These are phyloP conservation scores for Climacium dendroides DNA, from an alignment of 225 moss, liverwort and hornwort genomes.

Conservation along the genomic window DNA sequence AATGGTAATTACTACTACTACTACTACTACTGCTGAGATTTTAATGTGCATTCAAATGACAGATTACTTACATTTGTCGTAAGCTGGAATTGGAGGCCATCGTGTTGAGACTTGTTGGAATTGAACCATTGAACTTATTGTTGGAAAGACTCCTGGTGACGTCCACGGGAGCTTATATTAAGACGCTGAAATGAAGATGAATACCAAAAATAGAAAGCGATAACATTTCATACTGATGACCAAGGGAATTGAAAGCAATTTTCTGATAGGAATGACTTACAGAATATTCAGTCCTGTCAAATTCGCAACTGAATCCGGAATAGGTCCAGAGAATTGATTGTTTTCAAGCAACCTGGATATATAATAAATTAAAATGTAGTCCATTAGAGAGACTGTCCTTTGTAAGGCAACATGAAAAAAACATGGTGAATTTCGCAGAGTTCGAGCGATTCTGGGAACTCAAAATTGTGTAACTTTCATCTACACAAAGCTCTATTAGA, in stretches of 20 bases:
- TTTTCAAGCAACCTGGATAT: conserved; percentile 27
- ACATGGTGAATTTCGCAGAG: not conserved
- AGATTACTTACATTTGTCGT: conserved; percentile 22
- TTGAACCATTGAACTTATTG: conserved; percentile 9
- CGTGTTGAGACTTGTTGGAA: conserved; percentile 2
- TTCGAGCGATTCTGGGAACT: not conserved
- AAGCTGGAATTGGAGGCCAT: not conserved
- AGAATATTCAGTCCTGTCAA: conserved; percentile 8
- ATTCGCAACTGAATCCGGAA: conserved; percentile 25
- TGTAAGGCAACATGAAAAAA: not conserved
- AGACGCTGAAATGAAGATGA: not conserved
- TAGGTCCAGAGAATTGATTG: conserved; percentile 17
- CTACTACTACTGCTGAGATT: not conserved
- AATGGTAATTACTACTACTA: too few relatives aligned
- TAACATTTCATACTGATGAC: not conserved
- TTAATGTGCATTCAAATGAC: not conserved
- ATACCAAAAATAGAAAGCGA: not conserved
- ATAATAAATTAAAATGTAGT: not conserved
- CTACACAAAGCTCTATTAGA: not conserved
- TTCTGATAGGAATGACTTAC: not conserved
- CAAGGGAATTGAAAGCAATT: not conserved
- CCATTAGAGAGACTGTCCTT: not conserved
- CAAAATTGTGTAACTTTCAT: not conserved
- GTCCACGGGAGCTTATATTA: not conserved
- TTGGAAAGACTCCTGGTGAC: conserved; percentile 30